phyloP scores from a whole-genome alignment of 192 early-diverging fungal species.

The Thamnidium elegans region DNA sequence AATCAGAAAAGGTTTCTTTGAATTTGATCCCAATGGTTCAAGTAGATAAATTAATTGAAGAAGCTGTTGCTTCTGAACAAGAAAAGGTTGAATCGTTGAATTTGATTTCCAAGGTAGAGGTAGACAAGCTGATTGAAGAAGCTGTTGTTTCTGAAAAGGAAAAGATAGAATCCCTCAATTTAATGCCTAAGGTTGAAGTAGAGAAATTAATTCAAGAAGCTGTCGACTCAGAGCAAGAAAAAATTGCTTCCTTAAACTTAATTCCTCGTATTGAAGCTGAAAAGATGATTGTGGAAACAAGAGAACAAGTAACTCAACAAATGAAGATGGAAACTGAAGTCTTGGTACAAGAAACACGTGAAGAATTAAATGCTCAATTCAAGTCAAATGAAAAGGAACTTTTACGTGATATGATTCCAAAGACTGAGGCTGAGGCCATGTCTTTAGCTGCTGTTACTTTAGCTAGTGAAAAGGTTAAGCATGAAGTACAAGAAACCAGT shows the following conservation, averaged over 20 bases:
- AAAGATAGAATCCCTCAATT: no score
- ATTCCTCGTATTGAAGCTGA: no score
- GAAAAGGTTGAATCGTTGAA: no score
- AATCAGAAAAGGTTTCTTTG: not conserved
- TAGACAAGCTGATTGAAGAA: not conserved
- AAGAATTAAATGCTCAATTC: no score
- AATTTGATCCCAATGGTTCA: not conserved
- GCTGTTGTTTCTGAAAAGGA: not conserved
- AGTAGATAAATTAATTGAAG: not conserved
- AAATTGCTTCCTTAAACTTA: no score
- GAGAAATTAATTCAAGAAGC: not conserved
- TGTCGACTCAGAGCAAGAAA: no score
- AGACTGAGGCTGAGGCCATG: not conserved
- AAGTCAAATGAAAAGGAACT: no score
- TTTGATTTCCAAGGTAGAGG: no score
- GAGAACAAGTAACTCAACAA: not conserved
- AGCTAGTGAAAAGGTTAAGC: not conserved
- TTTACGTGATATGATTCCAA: conserved; percentile 3
- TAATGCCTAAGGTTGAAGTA: no score
- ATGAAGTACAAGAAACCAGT: not conserved
- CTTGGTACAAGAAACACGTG: no score
- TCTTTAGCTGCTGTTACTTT: not conserved
- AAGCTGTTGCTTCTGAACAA: no score
- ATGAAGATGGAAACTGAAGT: not conserved
- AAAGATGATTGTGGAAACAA: not conserved